Evolutionary conservation across 805 yeast genomes (phyloP), one percentile per base, ranked within the genome.

Genomic region (Kazachstania martiniae): DNA sequence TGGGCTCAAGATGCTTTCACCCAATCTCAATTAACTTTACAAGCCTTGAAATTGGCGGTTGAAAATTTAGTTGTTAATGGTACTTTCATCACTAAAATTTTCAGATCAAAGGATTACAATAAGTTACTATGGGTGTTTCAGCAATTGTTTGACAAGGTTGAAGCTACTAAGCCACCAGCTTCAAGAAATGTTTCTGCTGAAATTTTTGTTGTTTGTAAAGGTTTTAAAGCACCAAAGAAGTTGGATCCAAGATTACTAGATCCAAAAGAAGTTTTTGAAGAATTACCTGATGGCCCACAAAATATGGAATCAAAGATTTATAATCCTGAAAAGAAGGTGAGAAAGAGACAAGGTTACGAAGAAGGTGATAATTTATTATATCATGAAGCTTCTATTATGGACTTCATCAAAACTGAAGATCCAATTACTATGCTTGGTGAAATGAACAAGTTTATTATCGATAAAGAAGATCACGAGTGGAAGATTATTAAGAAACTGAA

Each of bases 1-100:
- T 91, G 99, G 99, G 91, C 83, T 14, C 99, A 91, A 60, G 99
- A 91, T 74, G 98, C 99, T 1, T 91, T 84, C 62, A 85, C 97
- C 2, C 99, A 91, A 63, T 85, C 95, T 18, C 97, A 89, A 53
- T 74, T 91, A 46, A 93, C 95, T 19, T 65, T 91, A 44, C 95
- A 87, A 63, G 94, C 97, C 21, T 67, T 91, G 50, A 85, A 79
- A 56, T 67, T 91, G 38, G 99, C 98, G 1, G 95, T 79, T 10
- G 99, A 91, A 60, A 86, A 91, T 59, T 67, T 91, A 50, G 66
- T 71, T 19, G 81, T 82, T 9, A 95, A 95, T 32, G 99, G 99
- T 46, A 84, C 91, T 21, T 91, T 91, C 57, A 89, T 91, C 24
- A 89, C 99, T 28, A 91, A 91, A 56, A 82, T 91, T 55, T 91